These are phyloP conservation scores for Boletus sp. DNA, from an alignment of 768 basidiomycete species.

Conservation along the genomic window DNA sequence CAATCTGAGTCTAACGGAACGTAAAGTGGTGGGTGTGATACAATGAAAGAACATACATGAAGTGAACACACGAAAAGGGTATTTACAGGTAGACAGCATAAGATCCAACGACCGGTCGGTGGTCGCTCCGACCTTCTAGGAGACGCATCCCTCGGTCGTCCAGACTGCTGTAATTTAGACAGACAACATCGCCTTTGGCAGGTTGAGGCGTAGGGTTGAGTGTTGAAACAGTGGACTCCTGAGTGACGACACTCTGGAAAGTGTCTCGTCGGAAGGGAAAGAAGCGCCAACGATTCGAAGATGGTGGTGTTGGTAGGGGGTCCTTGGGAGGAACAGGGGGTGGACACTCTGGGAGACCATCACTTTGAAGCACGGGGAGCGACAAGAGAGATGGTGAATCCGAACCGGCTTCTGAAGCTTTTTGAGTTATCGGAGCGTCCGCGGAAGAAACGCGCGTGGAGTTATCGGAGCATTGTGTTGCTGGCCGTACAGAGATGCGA, in stretches of 20 bases:
- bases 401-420: conserved; percentile 5
- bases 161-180: conserved; percentile 69
- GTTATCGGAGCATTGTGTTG: conserved; percentile 10
- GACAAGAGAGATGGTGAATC: conserved; percentile 16
- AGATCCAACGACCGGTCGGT: conserved; percentile 80
- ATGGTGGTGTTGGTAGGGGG: conserved; percentile 18
- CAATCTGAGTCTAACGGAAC: conserved; percentile 2
- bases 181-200: conserved; percentile 67
- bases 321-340: conserved; percentile 33
- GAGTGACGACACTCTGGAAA: conserved; percentile 28
- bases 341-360: conserved; percentile 22
- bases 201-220: conserved; percentile 30
- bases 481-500: conserved; percentile 4
- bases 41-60: conserved; percentile 6
- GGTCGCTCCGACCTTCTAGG: conserved; percentile 79
- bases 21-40: conserved; percentile 6
- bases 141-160: conserved; percentile 73
- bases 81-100: conserved; percentile 65
- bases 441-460: conserved; percentile 18
- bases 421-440: conserved; percentile 5
- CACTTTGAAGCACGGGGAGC: conserved; percentile 5
- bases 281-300: conserved; percentile 49
- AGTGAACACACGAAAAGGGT: neutral
- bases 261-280: conserved; percentile 47
- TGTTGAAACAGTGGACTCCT: conserved; percentile 22